Conservation (phyloP, 495 filamentous ascomycete genomes). For the Cudoniella acicularis region DNA sequence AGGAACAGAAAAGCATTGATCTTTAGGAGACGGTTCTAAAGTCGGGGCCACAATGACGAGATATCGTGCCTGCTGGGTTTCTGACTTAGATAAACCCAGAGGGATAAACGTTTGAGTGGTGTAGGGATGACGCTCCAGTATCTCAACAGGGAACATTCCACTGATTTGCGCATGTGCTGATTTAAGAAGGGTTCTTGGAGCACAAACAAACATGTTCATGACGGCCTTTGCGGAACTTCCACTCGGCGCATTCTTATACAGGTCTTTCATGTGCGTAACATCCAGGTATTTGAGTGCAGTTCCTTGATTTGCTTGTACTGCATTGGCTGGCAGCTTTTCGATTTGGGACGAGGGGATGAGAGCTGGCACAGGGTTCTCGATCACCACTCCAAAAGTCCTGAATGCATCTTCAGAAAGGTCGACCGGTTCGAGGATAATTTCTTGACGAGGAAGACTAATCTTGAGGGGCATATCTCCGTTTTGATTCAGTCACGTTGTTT, state of each 20-base stretch:
- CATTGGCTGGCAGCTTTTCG: slow-evolving; percentile 35
- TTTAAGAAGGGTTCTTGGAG: slow-evolving; percentile 48
- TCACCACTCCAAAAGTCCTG: slow-evolving; percentile 76
- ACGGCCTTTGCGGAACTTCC: slow-evolving; percentile 52
- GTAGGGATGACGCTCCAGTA: slow-evolving; percentile 91
- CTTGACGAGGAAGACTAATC: not conserved
- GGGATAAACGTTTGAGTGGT: slow-evolving; percentile 93
- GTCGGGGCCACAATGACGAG: slow-evolving; percentile 92
- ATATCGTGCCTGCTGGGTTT: slow-evolving; percentile 44
- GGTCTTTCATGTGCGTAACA: slow-evolving; percentile 65
- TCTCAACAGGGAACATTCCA: slow-evolving; percentile 58
- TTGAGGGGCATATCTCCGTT: slow-evolving; percentile 10
- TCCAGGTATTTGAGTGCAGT: slow-evolving; percentile 81
- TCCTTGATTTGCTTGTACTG: slow-evolving; percentile 70
- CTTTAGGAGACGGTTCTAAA: slow-evolving; percentile 33
- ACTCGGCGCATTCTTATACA: slow-evolving; percentile 65
- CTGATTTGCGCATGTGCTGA: not conserved
- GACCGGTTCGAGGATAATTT: slow-evolving; percentile 29
- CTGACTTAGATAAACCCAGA: slow-evolving; percentile 49
- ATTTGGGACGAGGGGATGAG: slow-evolving; percentile 41
- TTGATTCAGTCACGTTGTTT: not conserved
- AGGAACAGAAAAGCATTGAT: slow-evolving; percentile 34
- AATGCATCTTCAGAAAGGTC: slow-evolving; percentile 61
- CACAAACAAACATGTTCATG: slow-evolving; percentile 89
- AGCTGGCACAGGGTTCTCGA: slow-evolving; percentile 63